phyloP scores from a whole-genome alignment of 306 rosid genomes.

The Castanea crenata region DNA sequence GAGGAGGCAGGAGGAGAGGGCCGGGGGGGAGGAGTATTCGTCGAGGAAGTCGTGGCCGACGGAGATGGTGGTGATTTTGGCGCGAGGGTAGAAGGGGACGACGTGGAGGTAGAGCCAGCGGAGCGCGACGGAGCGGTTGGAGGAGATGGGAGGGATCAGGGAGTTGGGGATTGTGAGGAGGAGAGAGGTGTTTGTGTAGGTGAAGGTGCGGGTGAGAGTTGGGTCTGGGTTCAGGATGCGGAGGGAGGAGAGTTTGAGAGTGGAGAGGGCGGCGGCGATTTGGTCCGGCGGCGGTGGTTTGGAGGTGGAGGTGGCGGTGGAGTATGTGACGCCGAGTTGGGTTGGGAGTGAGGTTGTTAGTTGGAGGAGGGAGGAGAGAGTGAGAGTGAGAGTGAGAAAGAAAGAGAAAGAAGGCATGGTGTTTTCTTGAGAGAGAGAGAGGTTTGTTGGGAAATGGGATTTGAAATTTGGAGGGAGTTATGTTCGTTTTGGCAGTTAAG shows the following conservation, averaged over 20 bases:
- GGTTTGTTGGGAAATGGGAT: background rate
- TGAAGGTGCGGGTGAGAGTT: conserved; percentile 47
- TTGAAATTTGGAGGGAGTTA: background rate
- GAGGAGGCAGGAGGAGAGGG: conserved; percentile 36
- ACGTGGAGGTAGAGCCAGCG: conserved; percentile 68
- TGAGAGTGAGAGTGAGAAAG: conserved; percentile 18
- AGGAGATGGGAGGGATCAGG: conserved; percentile 53
- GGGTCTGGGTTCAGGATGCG: conserved; percentile 67
- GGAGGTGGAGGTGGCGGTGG: conserved; percentile 11
- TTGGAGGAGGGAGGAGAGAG: conserved; percentile 29
- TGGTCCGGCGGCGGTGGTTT: conserved; percentile 5
- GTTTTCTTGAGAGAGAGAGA: conserved; percentile 7
- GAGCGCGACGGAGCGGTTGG: conserved; percentile 63
- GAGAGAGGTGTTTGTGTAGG: conserved; percentile 64
- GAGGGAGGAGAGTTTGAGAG: conserved; percentile 49
- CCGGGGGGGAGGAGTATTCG: conserved; percentile 33
- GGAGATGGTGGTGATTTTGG: conserved; percentile 68
- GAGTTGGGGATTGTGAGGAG: conserved; percentile 72
- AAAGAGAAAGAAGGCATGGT: background rate
- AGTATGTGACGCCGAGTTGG: conserved; percentile 57
- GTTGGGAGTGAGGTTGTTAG: conserved; percentile 29
- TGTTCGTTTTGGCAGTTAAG: background rate
- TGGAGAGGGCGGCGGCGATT: conserved; percentile 26
- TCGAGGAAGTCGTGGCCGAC: conserved; percentile 71
- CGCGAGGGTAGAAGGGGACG: conserved; percentile 84